Evolutionary conservation across 495 filamentous ascomycete genomes (phyloP), one percentile per base, ranked within the genome.

Genomic region (Penicillium daleae): DNA sequence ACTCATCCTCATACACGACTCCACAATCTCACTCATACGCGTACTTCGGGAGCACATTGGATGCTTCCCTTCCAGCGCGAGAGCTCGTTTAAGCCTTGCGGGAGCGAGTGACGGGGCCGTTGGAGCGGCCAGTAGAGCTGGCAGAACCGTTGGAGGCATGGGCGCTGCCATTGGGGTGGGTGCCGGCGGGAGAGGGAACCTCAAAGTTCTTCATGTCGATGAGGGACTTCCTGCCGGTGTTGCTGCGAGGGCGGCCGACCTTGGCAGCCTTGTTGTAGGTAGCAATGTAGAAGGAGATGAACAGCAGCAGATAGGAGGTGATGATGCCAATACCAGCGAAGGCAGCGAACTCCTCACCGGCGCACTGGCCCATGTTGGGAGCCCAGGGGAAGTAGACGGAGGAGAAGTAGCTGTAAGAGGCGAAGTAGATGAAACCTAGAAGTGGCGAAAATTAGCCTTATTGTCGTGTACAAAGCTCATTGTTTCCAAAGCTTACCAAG

Each of bases 281-380:
- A 52, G 92, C 92, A 64, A 96, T 82, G 85, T 99, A 99, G 90
- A 99, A 99, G 54, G 90, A 92, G 82, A 99, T 97, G 86, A 99
- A 99, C 60, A 99, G 90, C 64, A 97, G 82, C 59, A 99, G 87
- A 85, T 99, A 99, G 46, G 90, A 95, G 79, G 83, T 91, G 69
- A 99, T 80, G 71, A 97, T 96, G 60, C 82, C 92, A 59, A 97
- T 94, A 67, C 95, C 95, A 56, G 93, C 86, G 74, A 97, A 91
- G 27, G 95, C 95, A 56, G 95, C 95, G 71, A 97, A 98, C 80
- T 99, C 95, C 83, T 97, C 95, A 67, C 95, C 95, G 17, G 95
- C 92, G 72, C 95, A 99, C 63, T 86, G 81, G 68, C 95, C 95
- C 33, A 80, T 76, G 72, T 89, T 95, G 21, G 94, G 94, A 64